phyloP scores from a whole-genome alignment of 495 filamentous ascomycete species.

The Penicillium manginii region DNA sequence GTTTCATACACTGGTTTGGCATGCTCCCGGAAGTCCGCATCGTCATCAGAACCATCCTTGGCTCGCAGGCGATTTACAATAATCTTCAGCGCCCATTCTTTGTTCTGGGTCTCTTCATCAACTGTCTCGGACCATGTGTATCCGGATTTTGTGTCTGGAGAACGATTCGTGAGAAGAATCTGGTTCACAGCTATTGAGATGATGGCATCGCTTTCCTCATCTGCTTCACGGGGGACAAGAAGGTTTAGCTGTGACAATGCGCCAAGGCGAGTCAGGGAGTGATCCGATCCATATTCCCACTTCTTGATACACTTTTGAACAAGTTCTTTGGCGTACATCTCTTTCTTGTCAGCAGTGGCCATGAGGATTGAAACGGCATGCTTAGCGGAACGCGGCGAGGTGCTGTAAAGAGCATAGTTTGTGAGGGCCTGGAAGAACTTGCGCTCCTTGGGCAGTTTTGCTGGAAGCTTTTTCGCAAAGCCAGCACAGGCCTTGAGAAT shows the following conservation, averaged over 20 bases:
- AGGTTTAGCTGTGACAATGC: constrained; percentile 82
- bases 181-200: constrained; percentile 77
- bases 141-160: constrained; percentile 46
- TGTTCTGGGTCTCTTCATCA: constrained; percentile 82
- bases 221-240: constrained; percentile 71
- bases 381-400: constrained; percentile 83
- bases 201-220: constrained; percentile 74
- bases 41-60: constrained; percentile 52
- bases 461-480: constrained; percentile 82
- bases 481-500: constrained; percentile 90
- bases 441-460: constrained; percentile 82
- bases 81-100: constrained; percentile 85
- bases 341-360: constrained; percentile 77
- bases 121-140: constrained; percentile 71
- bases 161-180: constrained; percentile 71
- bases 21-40: constrained; percentile 63
- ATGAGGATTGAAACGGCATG: constrained; percentile 90
- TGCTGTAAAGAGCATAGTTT: constrained; percentile 78
- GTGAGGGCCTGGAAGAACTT: constrained; percentile 82
- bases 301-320: constrained; percentile 71
- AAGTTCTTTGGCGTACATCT: constrained; percentile 85
- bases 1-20: constrained; percentile 74
- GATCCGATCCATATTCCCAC: constrained; percentile 73
- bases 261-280: constrained; percentile 84
- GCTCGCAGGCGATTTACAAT: constrained; percentile 85